Evolutionary conservation across 1,139 yeast genomes (phyloP), one percentile per base, ranked within the genome.

Genomic region (Magnusiomyces suaveolens): DNA sequence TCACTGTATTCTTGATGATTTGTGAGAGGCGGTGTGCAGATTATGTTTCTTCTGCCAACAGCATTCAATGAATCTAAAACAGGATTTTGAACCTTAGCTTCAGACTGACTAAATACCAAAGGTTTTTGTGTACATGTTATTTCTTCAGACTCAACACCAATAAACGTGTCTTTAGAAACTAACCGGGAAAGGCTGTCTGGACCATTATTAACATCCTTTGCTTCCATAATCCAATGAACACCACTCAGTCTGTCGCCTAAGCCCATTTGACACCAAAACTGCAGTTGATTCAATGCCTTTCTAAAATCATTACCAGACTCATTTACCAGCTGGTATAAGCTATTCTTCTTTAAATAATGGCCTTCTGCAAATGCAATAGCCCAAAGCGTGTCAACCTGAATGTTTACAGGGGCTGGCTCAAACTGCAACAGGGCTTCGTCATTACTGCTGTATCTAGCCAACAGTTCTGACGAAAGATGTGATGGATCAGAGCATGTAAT

Each of bases 401-500:
- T 18, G 50, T 54, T 46, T 53, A 43, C 39, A 2, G 59, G 55
- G 2, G 69, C 67, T 18, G 62, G 66, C 3, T 63, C 56, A 8
- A 72, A 65, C 16, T 68, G 63, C 54, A 64, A 74, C 48, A 63
- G 71, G n/a, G 55, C 48, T 8, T 49, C 46, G 10, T 41, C 25
- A 14, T 36, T n/a, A 10, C 18, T 36, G n/a, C 33, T 20, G 47
- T 52, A 52, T 32, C 48, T 48, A 16, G 49, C 48, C 2, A 56
- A 18, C 4, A 56, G 12, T 4, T 41, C 46, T 16, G 39, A 33
- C 3, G 59, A 54, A 1, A 56, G 39, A 1, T 48, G 36, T 10
- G 72, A 65, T 1, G 76, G 59, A 59, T 82, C 83, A 18, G 76
- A 75, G 62, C 96, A 88, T 0, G 95, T 87, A 29, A 92, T 64